Conservation (phyloP, 306 rosid species). For the Quercus dentata region DNA sequence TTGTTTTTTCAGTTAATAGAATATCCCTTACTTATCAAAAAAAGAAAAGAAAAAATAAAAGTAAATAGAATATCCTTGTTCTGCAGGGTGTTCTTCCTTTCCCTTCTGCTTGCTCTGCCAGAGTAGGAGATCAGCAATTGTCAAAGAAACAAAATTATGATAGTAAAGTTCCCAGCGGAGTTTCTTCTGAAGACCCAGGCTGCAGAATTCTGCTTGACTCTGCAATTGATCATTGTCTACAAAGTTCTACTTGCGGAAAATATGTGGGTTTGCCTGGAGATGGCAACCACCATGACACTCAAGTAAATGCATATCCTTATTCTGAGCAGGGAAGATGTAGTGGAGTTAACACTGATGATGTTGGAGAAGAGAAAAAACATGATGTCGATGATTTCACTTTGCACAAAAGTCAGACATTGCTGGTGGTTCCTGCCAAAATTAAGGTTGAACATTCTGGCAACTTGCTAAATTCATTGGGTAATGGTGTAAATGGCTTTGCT, state of each 20-base stretch:
- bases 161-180: background rate
- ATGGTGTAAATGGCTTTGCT: slow-evolving; percentile 23
- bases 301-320: slow-evolving; percentile 28
- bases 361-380: slow-evolving; percentile 21
- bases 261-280: slow-evolving; percentile 20
- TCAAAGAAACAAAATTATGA: background rate
- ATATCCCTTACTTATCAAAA: background rate
- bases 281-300: slow-evolving; percentile 21
- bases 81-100: slow-evolving; percentile 24
- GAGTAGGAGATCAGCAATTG: slow-evolving; percentile 10
- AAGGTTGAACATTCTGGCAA: slow-evolving; percentile 37
- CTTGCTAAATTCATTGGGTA: slow-evolving; percentile 28
- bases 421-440: slow-evolving; percentile 31
- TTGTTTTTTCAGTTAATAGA: background rate
- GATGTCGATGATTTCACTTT: slow-evolving; percentile 18
- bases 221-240: slow-evolving; percentile 14
- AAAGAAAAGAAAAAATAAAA: too few species aligned
- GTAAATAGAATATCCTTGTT: background rate
- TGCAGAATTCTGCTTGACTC: slow-evolving; percentile 1
- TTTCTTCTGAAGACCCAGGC: background rate
- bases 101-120: slow-evolving; percentile 13
- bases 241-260: slow-evolving; percentile 16
- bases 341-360: slow-evolving; percentile 11
- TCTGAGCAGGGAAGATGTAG: slow-evolving; percentile 32
- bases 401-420: slow-evolving; percentile 5